Conservation (phyloP, 2,329 filamentous ascomycete species). For the Ophiocordyceps unilateralis region DNA sequence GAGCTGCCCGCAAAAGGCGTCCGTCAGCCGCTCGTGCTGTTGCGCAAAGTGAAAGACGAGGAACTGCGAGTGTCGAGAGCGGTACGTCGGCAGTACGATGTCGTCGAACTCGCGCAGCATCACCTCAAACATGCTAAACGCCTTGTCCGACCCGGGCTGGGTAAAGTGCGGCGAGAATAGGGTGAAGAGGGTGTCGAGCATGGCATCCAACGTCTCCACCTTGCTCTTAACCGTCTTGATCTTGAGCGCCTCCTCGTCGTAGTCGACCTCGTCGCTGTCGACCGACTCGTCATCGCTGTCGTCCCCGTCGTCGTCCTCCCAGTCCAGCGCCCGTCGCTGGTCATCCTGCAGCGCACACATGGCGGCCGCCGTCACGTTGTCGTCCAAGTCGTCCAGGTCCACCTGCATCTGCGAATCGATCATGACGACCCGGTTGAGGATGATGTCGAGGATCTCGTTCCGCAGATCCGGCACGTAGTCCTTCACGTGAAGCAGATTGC, state of each 20-base stretch:
- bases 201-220: constrained; percentile 78
- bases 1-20: constrained; percentile 67
- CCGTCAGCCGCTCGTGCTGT: constrained; percentile 57
- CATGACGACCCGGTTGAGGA: constrained; percentile 76
- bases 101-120: constrained; percentile 73
- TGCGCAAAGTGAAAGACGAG: constrained; percentile 93
- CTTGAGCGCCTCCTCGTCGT: constrained; percentile 42
- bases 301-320: constrained; percentile 39
- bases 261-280: constrained; percentile 50
- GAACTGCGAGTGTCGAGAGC: constrained; percentile 87
- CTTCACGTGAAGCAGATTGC: constrained; percentile 64
- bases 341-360: constrained; percentile 29
- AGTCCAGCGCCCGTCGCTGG: constrained; percentile 9
- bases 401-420: constrained; percentile 92
- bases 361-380: constrained; percentile 64
- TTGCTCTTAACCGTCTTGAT: constrained; percentile 62
- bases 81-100: constrained; percentile 79
- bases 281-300: constrained; percentile 55
- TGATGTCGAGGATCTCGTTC: constrained; percentile 63
- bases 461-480: constrained; percentile 64
- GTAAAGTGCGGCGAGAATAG: constrained; percentile 62
- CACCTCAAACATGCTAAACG: constrained; percentile 58
- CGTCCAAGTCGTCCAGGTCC: constrained; percentile 82
- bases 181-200: constrained; percentile 74
- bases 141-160: constrained; percentile 48